These are phyloP conservation scores for Ceratobasidium theobromae DNA, from an alignment of 1,284 basidiomycete species.

Conservation along the genomic window DNA sequence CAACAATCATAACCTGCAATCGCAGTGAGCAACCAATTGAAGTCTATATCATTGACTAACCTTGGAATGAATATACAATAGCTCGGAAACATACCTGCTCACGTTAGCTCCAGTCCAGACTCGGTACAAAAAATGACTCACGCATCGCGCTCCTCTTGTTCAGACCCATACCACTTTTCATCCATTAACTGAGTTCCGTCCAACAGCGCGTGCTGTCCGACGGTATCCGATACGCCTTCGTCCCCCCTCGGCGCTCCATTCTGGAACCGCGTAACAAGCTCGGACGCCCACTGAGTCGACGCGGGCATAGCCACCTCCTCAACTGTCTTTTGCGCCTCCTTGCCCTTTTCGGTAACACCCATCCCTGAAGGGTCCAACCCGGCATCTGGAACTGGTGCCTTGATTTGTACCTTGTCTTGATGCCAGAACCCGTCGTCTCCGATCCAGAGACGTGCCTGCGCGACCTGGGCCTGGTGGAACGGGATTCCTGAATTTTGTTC, in stretches of 20 bases:
- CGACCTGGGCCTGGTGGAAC: slow-evolving; percentile 84
- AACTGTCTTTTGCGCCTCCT: slow-evolving; percentile 29
- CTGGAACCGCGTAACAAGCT: slow-evolving; percentile 68
- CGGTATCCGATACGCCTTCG: slow-evolving; percentile 66
- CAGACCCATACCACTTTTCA: slow-evolving; percentile 80
- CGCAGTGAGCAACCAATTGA: slow-evolving; percentile 1
- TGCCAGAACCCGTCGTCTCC: slow-evolving; percentile 47
- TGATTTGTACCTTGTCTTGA: slow-evolving; percentile 38
- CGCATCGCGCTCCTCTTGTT: slow-evolving; percentile 78
- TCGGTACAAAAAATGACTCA: slow-evolving; percentile 47
- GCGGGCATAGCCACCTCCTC: slow-evolving; percentile 67
- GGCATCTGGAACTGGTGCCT: slow-evolving; percentile 37
- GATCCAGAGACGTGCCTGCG: slow-evolving; percentile 80
- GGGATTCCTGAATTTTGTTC: slow-evolving; percentile 73
- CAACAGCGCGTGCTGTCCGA: slow-evolving; percentile 73
- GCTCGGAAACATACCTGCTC: slow-evolving; percentile 73
- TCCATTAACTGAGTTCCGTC: slow-evolving; percentile 61
- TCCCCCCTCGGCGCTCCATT: slow-evolving; percentile 60
- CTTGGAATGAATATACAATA: slow-evolving; percentile 79
- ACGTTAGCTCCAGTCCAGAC: slow-evolving; percentile 26
- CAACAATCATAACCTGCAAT: slow-evolving; percentile 78
- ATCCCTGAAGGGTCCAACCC: slow-evolving; percentile 33
- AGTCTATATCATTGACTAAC: slow-evolving; percentile 15
- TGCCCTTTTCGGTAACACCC: slow-evolving; percentile 30
- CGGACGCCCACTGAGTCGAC: slow-evolving; percentile 62